These are phyloP conservation scores for Flaveria linearis DNA, from an alignment of 129 eudicot species.

Conservation along the genomic window DNA sequence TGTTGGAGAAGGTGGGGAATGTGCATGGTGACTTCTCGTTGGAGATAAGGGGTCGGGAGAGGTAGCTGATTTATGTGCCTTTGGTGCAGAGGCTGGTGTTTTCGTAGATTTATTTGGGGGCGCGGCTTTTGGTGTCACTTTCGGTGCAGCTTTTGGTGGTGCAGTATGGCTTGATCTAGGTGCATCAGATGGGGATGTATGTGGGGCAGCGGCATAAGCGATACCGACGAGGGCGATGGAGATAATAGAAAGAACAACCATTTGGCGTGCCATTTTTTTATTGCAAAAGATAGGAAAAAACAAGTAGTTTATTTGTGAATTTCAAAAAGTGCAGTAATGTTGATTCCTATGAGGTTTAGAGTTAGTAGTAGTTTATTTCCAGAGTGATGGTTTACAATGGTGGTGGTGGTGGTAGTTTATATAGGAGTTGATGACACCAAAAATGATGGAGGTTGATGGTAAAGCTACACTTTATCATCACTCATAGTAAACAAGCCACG, in stretches of 20 bases:
- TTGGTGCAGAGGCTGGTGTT: conserved; percentile 8
- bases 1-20: conserved; percentile 33
- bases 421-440: conserved; percentile 6
- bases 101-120: neutral
- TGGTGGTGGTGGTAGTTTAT: neutral
- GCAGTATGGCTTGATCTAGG: too few relatives aligned
- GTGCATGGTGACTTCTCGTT: neutral
- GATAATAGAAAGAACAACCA: conserved; percentile 34
- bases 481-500: conserved; percentile 11
- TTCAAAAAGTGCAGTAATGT: conserved; percentile 5
- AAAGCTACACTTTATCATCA: conserved; percentile 24
- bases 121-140: neutral
- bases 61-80: neutral
- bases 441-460: conserved; percentile 25
- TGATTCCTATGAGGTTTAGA: neutral
- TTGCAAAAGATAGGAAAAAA: conserved; percentile 19
- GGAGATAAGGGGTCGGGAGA: neutral
- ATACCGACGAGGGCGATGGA: conserved; percentile 23
- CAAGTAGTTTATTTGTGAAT: neutral
- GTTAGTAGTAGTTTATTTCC: neutral
- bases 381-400: conserved; percentile 20
- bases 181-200: conserved; percentile 26
- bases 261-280: conserved; percentile 29
- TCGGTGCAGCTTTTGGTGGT: conserved; percentile 21
- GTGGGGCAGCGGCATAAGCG: conserved; percentile 15